Base-by-base conservation (phyloP, 352 stramenopile genomes). In the Phytophthora foliorum region DNA sequence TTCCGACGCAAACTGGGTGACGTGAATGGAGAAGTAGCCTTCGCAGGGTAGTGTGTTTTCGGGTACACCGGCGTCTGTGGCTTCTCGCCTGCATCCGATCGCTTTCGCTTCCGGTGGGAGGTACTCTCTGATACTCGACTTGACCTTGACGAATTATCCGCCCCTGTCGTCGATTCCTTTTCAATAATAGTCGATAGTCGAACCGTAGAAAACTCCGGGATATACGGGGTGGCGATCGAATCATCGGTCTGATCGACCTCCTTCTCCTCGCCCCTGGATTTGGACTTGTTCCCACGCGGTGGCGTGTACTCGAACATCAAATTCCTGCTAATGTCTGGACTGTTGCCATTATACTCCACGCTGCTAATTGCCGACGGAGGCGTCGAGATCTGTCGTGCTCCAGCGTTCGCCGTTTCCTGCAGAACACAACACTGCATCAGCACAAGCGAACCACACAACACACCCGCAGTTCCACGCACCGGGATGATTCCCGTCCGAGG, bases 251-350 rank as follows among this genome's bases (percentile, higher is more conserved):
- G 27, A 36, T 82, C 64, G 6, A 32, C 56, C 52, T 74, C 66
- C n/a, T 74, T 70, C 16, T 63, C 50, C 39, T 71, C 61, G 6
- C 25, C 53, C 32, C 13, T 4, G 2, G 59, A 51, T 21, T 44
- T 71, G 9, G 72, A 57, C 32, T 71, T 84, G 21, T 74, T 73
- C 3, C 45, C 62, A 24, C 61, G 83, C 19, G 80, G 81, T 38
- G 87, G 87, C 10, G 87, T 91, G 59, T 83, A 89, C 63, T 93
- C 87, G 25, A 94, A 94, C 5, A 93, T 92, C 27, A 94, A 62
- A 64, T 94, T 91, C 29, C 84, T 89, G 69, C 75, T 94, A 42
- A 94, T 78, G 16, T 73, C 74, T 7, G 87, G 87, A 36, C 82
- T 93, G 31, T 77, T 77, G 56, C 72, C 91, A 29, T 68, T 78